Conservation (phyloP, 2,329 filamentous ascomycete genomes). For the Colletotrichum sp. region DNA sequence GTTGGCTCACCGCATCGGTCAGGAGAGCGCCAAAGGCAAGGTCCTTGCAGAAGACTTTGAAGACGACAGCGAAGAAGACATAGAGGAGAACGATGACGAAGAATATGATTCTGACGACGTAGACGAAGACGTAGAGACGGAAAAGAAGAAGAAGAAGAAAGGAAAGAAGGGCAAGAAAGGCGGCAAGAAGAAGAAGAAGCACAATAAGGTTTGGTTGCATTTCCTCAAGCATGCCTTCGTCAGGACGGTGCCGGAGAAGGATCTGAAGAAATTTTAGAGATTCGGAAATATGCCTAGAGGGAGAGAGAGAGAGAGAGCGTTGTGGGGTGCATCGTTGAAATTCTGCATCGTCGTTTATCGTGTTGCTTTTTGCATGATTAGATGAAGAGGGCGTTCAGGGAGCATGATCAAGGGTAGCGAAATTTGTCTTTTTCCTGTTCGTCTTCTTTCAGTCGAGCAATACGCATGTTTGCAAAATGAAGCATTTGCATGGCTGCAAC, state of each 20-base stretch:
- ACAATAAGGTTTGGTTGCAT: slow-evolving; percentile 76
- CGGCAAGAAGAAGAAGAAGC: slow-evolving; percentile 56
- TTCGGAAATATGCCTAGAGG: background rate
- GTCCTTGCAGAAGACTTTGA: slow-evolving; percentile 29
- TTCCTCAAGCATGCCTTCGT: slow-evolving; percentile 85
- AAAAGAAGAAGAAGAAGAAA: slow-evolving; percentile 49
- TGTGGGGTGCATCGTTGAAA: background rate
- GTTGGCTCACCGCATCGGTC: slow-evolving; percentile 80
- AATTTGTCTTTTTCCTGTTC: background rate
- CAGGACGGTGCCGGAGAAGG: slow-evolving; percentile 68
- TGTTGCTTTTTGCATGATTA: background rate
- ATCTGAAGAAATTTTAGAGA: slow-evolving; percentile 57
- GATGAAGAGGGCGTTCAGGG: slow-evolving; percentile 4
- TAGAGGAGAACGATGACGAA: slow-evolving; percentile 27
- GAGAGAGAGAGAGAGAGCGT: background rate
- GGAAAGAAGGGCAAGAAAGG: slow-evolving; percentile 49
- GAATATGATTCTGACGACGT: slow-evolving; percentile 26
- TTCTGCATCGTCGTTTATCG: background rate
- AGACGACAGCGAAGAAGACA: slow-evolving; percentile 28
- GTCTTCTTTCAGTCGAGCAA: background rate
- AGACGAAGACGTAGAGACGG: slow-evolving; percentile 37
- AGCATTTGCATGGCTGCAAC: background rate
- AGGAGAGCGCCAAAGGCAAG: slow-evolving; percentile 32
- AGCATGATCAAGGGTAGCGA: slow-evolving; percentile 6
- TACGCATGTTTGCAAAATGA: background rate